Conservation (phyloP, 108 stramenopile species). For the Bacterosira constricta region DNA sequence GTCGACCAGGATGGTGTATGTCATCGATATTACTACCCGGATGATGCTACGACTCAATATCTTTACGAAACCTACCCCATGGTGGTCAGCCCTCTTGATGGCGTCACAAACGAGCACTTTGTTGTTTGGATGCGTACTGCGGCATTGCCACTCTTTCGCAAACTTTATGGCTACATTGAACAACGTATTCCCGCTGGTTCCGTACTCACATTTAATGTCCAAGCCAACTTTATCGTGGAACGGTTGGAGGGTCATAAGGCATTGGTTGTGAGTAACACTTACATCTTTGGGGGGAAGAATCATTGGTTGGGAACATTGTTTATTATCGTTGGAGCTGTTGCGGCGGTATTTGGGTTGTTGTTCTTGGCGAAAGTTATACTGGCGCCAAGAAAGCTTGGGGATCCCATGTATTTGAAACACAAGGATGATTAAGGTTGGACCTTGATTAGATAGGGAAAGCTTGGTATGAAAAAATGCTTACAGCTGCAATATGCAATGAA, state of each 20-base stretch:
- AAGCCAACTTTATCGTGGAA: slow-evolving; percentile 89
- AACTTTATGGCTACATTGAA: slow-evolving; percentile 96
- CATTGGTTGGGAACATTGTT: slow-evolving; percentile 83
- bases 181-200: slow-evolving; percentile 76
- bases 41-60: slow-evolving; percentile 83
- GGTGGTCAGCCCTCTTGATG: slow-evolving; percentile 83
- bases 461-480: no score
- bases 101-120: slow-evolving; percentile 97
- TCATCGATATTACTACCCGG: slow-evolving; percentile 89
- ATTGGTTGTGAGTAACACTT: slow-evolving; percentile 83
- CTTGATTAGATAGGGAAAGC: no score
- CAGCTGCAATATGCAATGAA: no score
- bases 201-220: slow-evolving; percentile 72
- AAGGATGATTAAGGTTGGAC: slow-evolving; percentile 87
- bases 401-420: slow-evolving; percentile 88
- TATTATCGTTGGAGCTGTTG: slow-evolving; percentile 81
- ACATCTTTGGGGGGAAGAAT: slow-evolving; percentile 92
- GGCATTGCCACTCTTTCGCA: slow-evolving; percentile 92
- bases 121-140: slow-evolving; percentile 99
- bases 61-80: slow-evolving; percentile 86
- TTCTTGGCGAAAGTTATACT: slow-evolving; percentile 87
- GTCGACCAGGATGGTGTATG: slow-evolving; percentile 60
- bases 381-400: slow-evolving; percentile 85
- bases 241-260: slow-evolving; percentile 86
- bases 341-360: slow-evolving; percentile 69